Percentiles rank a stretch among this genome's conserved stretches.
Conservation (phyloP, 768 basidiomycete genomes). For the Tubosaeta sp. region DNA sequence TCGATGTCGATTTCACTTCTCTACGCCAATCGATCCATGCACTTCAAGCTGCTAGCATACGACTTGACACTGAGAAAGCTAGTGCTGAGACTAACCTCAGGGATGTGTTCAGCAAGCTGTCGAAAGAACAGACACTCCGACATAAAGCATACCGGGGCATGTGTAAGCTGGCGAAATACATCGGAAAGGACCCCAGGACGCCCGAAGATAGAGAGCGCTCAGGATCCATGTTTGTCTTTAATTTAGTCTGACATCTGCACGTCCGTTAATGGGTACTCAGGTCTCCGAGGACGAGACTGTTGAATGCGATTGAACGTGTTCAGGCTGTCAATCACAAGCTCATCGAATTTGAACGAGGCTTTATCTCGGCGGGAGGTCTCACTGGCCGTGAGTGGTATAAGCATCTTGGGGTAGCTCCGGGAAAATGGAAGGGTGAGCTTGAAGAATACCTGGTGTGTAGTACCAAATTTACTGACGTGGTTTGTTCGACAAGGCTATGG, state of each 20-base stretch:
- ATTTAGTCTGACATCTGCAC: not conserved
- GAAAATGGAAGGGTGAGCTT: conserved; percentile 72
- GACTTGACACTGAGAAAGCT: conserved; percentile 56
- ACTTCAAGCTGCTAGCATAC: conserved; percentile 48
- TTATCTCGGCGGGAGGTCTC: conserved; percentile 78
- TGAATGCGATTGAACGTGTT: conserved; percentile 57
- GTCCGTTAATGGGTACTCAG: conserved; percentile 13
- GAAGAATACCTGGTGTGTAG: not conserved
- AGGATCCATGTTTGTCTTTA: conserved; percentile 12
- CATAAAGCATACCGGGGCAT: conserved; percentile 21
- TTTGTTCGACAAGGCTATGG: conserved; percentile 57
- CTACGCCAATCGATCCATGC: conserved; percentile 44
- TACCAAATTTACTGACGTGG: conserved; percentile 1
- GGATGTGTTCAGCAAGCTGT: conserved; percentile 38
- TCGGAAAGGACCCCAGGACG: conserved; percentile 26
- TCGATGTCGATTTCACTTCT: conserved; percentile 48
- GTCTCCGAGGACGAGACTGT: conserved; percentile 33
- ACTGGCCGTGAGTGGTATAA: conserved; percentile 85
- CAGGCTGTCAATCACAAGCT: conserved; percentile 64
- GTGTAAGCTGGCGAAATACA: conserved; percentile 35
- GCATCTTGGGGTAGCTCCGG: conserved; percentile 88
- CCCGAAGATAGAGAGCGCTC: conserved; percentile 1
- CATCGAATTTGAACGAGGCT: conserved; percentile 70
- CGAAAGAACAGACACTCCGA: conserved; percentile 21
- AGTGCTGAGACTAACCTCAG: conserved; percentile 50